Base-by-base conservation (phyloP, 169 alveolate species). In the Eimeria maxima region DNA sequence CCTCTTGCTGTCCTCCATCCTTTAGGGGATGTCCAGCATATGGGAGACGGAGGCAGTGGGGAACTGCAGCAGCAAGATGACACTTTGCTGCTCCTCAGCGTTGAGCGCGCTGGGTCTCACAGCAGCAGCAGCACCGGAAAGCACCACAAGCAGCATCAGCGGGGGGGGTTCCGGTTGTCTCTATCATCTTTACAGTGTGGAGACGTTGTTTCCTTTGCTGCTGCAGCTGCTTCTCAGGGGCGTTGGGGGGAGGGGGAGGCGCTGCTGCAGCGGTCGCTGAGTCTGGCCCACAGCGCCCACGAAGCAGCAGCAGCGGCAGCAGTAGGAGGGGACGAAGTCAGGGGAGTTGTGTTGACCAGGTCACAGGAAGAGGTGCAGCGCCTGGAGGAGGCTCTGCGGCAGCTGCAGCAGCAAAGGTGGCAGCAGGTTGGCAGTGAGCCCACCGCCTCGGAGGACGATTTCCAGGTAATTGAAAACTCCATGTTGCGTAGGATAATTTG, bases 341-440 rank as follows among this genome's bases (percentile, higher is more conserved):
- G 38, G 11, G 7, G 42, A 24, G 55, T 53, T 2, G 71, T 83
- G 55, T 44, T 83, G 7, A 63, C 0, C 55, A 63, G 91, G 27
- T 42, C 74, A 24, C 38, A 47, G 27, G 91, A 83, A 33, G 91
- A 83, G 50, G 74, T 29, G 63, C 74, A 83, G 50, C 60, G 91
- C 47, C 71, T 83, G 13, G 57, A 47, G 55, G 76, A 53, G 53
- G 91, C 91, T 50, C 91, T 83, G 33, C 45, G 0, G 91, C 76
- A 55, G 91, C 91, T 83, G 76, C 91, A 83, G 74, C 53, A 83
- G 91, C 76, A 83, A 42, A 16, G 91, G 33, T 83, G 91, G 91
- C 53, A 53, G 76, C 53, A 27, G 29, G 22, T 11, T 10, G 91
- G 91, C 91, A 83, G 11, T n/a, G 29, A 53, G 13, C 91, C 91